phyloP scores from a whole-genome alignment of 495 filamentous ascomycete species.

The Cercophora scortea region DNA sequence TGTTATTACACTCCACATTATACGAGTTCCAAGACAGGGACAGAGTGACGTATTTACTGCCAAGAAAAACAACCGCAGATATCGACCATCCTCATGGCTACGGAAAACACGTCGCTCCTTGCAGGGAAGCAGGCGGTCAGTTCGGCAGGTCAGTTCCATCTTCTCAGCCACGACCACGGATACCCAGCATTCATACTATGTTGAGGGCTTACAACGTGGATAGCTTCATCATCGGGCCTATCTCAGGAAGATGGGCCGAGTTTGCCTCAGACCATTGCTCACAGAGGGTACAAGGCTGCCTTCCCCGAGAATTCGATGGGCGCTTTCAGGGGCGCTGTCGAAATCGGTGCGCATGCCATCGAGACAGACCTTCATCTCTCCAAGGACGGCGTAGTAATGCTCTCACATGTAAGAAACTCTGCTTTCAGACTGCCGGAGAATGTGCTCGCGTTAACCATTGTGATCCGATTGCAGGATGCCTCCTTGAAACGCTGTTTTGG shows the following conservation, averaged over 20 bases:
- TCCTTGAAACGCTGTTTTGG: conserved; percentile 76
- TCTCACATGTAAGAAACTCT: conserved; percentile 60
- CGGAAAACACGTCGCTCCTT: conserved; percentile 5
- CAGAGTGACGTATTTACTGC: too few species aligned
- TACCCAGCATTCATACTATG: neutral
- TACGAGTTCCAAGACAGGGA: too few species aligned
- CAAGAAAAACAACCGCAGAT: too few species aligned
- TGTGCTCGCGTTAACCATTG: too few species aligned
- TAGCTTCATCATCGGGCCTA: too few species aligned
- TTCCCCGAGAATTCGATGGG: conserved; percentile 83
- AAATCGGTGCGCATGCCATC: conserved; percentile 68
- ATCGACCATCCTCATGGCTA: neutral
- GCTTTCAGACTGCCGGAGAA: too few species aligned
- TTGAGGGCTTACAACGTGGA: too few species aligned
- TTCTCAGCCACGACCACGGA: neutral
- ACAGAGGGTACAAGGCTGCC: conserved; percentile 73
- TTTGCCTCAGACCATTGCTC: conserved; percentile 72
- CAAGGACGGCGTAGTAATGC: conserved; percentile 73
- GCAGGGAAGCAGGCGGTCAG: neutral
- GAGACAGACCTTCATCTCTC: conserved; percentile 85
- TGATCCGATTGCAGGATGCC: conserved; percentile 49
- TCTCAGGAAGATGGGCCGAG: neutral
- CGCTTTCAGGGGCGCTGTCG: conserved; percentile 65
- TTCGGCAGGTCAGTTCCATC: conserved; percentile 1
- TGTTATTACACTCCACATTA: too few species aligned